These are phyloP conservation scores for Aspergillus aculeatinus DNA, from an alignment of 2,329 filamentous ascomycete species.

Conservation along the genomic window DNA sequence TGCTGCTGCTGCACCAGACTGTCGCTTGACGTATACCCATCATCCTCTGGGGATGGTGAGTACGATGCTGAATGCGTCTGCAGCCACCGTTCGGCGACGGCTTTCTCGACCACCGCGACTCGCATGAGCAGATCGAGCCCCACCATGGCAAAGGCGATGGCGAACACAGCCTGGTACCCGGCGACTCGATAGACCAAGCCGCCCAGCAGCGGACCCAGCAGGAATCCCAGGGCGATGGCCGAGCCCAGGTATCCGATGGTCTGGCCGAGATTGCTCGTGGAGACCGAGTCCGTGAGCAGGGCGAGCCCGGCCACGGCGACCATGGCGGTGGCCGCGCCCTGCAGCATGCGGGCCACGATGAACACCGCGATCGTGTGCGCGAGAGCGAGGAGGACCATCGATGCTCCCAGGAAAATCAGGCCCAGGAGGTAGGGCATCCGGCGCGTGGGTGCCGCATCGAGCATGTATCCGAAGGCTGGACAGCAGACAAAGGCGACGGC, in stretches of 20 bases:
- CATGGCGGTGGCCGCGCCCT: conserved; percentile 58
- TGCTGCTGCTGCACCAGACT: neutral
- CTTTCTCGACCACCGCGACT: conserved; percentile 63
- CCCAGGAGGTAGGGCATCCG: conserved; percentile 60
- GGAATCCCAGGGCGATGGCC: conserved; percentile 57
- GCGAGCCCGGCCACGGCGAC: conserved; percentile 62
- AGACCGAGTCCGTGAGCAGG: conserved; percentile 60
- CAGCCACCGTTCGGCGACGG: conserved; percentile 45
- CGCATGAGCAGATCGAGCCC: conserved; percentile 61
- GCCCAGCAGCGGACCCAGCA: conserved; percentile 59
- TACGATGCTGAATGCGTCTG: conserved; percentile 26
- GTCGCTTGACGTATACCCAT: neutral
- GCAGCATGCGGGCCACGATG: conserved; percentile 54
- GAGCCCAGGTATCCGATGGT: conserved; percentile 59
- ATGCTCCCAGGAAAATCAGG: conserved; percentile 51
- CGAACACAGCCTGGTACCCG: conserved; percentile 61
- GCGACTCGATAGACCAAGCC: conserved; percentile 60
- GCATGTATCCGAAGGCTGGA: conserved; percentile 29
- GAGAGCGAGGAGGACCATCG: conserved; percentile 56
- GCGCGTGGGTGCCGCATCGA: conserved; percentile 41
- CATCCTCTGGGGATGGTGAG: conserved; percentile 24
- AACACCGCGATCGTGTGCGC: conserved; percentile 51
- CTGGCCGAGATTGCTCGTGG: conserved; percentile 57
- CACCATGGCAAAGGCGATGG: conserved; percentile 55
- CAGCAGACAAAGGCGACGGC: conserved; percentile 28